phyloP scores from a whole-genome alignment of 129 eudicot species.

The Cynara cardunculus region DNA sequence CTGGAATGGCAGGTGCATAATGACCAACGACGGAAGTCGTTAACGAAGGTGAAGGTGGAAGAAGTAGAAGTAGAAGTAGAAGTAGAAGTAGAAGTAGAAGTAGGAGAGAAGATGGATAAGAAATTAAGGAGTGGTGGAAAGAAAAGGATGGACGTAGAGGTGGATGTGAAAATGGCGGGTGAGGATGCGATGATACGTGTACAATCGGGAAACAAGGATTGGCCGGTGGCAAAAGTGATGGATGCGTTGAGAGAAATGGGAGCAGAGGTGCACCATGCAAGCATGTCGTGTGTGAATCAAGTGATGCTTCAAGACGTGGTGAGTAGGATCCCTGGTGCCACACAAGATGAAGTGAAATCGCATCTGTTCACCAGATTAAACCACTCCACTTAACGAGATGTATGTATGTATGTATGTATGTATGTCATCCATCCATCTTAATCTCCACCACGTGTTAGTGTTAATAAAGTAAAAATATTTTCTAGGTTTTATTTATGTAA shows the following conservation, averaged over 20 bases:
- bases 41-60: constrained; percentile 17
- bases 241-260: constrained; percentile 44
- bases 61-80: neutral
- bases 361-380: constrained; percentile 32
- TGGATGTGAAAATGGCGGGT: constrained; percentile 59
- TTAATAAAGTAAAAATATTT: neutral
- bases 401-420: too few relatives aligned
- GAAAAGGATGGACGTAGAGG: constrained; percentile 16
- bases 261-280: constrained; percentile 60
- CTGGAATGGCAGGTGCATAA: constrained; percentile 30
- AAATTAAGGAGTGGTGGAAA: neutral
- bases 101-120: neutral
- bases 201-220: constrained; percentile 31
- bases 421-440: neutral
- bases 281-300: constrained; percentile 52
- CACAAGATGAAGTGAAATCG: constrained; percentile 33
- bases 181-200: constrained; percentile 54
- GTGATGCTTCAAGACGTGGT: constrained; percentile 71
- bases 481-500: neutral
- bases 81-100: neutral
- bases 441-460: too few relatives aligned
- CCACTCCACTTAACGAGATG: neutral
- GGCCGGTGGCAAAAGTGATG: constrained; percentile 57
- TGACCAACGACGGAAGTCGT: neutral
- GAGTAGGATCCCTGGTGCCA: constrained; percentile 32